A percentile compares a stretch with the other conserved stretches of the same genome.
phyloP scores from a whole-genome alignment of 2,329 filamentous ascomycete species.

The Madurella mycetomatis region DNA sequence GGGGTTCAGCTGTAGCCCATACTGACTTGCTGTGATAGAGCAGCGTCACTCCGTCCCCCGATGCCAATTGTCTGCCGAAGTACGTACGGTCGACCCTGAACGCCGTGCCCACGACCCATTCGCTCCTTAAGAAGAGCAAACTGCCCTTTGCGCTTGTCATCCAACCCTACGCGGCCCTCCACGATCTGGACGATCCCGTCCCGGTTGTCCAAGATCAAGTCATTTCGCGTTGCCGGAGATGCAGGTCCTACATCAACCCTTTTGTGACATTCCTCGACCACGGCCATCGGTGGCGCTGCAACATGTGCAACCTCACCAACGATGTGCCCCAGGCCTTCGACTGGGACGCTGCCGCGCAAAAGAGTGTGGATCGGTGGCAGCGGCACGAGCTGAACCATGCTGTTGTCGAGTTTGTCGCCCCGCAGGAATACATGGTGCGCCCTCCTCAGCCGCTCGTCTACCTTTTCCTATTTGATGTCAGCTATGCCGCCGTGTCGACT shows the following conservation, averaged over 20 bases:
- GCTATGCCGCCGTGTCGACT: slow-evolving; percentile 82
- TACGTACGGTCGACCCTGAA: slow-evolving; percentile 95
- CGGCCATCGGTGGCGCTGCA: slow-evolving; percentile 96
- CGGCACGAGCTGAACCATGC: slow-evolving; percentile 89
- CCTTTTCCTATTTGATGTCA: slow-evolving; percentile 92
- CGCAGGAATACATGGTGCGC: slow-evolving; percentile 98
- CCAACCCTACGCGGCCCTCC: slow-evolving; percentile 88
- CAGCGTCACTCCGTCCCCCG: slow-evolving; percentile 84
- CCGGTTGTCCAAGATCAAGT: slow-evolving; percentile 95
- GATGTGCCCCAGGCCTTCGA: slow-evolving; percentile 99
- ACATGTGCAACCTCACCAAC: slow-evolving; percentile 99
- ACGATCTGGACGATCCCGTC: slow-evolving; percentile 86
- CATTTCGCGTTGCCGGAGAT: slow-evolving; percentile 92
- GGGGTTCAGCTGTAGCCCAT: slow-evolving; percentile 8
- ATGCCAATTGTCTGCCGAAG: slow-evolving; percentile 87
- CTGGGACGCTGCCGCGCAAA: slow-evolving; percentile 90
- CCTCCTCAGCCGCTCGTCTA: slow-evolving; percentile 94
- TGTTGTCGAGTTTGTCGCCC: slow-evolving; percentile 96
- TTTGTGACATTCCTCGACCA: slow-evolving; percentile 96
- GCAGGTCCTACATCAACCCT: slow-evolving; percentile 95
- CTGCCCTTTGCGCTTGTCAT: slow-evolving; percentile 94
- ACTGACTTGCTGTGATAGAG: slow-evolving; percentile 55
- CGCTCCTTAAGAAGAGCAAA: slow-evolving; percentile 92
- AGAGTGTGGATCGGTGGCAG: slow-evolving; percentile 88
- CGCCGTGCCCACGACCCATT: slow-evolving; percentile 86